Evolutionary conservation across 495 filamentous ascomycete species (phyloP), one percentile per base, ranked within the genome.

Genomic region (Xylaria nigripes): DNA sequence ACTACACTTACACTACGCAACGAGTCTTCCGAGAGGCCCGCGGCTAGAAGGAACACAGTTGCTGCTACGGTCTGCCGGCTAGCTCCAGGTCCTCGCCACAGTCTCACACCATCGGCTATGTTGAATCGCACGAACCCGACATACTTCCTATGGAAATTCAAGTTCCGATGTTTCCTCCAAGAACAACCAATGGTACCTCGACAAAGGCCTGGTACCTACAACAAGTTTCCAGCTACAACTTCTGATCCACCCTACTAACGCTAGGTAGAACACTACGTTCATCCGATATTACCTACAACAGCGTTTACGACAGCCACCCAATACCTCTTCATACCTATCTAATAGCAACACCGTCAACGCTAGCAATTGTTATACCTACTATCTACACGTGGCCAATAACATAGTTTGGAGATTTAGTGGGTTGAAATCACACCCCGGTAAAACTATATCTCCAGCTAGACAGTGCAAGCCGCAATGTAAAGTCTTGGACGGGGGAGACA

Each of bases 311-410:
- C n/a, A n/a, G n/a, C n/a, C n/a, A n/a, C n/a, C n/a, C n/a, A n/a
- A n/a, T n/a, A n/a, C n/a, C n/a, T n/a, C n/a, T n/a, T n/a, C n/a
- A n/a, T n/a, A n/a, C n/a, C n/a, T n/a, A n/a, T n/a, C n/a, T n/a
- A n/a, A n/a, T n/a, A n/a, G n/a, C n/a, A n/a, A n/a, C n/a, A n/a
- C n/a, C n/a, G n/a, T n/a, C n/a, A n/a, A n/a, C n/a, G n/a, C n/a
- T n/a, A n/a, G n/a, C n/a, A n/a, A n/a, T n/a, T n/a, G n/a, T n/a
- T n/a, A n/a, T n/a, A n/a, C n/a, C 68, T 5, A 61, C 76, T 44
- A 55, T 72, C n/a, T 55, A 76, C 60, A 75, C 72, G 3, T 65
- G 63, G 44, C 76, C 75, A 1, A 63, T 66, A 32, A 76, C 75
- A 25, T 74, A 72, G 70, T 64, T 56, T 29, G 72, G 71, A 15